Evolutionary conservation across 2,329 filamentous ascomycete species (phyloP), one percentile per base, ranked within the genome.

Genomic region (Colletotrichum tamarilloi): DNA sequence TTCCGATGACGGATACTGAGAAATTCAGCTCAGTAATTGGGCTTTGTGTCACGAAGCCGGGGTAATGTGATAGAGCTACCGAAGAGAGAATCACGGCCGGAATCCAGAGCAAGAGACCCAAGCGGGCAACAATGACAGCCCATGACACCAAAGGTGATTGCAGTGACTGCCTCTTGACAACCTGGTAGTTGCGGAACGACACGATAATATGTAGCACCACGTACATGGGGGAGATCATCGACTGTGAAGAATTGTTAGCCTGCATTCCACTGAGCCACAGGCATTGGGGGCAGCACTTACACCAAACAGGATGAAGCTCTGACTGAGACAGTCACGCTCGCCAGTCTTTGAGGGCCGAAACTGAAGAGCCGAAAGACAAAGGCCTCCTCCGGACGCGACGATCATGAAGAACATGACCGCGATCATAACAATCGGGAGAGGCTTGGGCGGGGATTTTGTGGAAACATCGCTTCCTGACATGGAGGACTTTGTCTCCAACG

Each of bases 141-240:
- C 77, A 79, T 8, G 81, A 78, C 46, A 82, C 79, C 8, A 82
- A 75, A 6, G 78, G 78, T 22, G 79, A 77, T n/a, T 78, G 77
- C 14, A 78, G 73, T 2, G 77, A 68, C 9, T 77, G 77, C 1
- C 71, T 64, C 16, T 76, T 76, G 30, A 75, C 64, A 52, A 79
- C 76, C 9, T 73, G 62, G 38, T 77, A 74, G 11, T 77, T 76
- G 3, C 75, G 75, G 22, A 73, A 75, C 1, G 81, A 76, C 0
- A 80, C 79, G 11, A 78, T 62, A n/a, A 80, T 14, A 58, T 83
- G 79, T 4, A 82, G 72, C n/a, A 68, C 62, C 46, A 82, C 74
- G 66, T 82, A 83, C 19, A 80, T 67, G 1, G 81, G 65, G 0
- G 79, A 77, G 12, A 82, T 75, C 11, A 82, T 75, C 24, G 77